Base-by-base conservation (phyloP, 805 yeast genomes). In the Starmerella etchellsii region DNA sequence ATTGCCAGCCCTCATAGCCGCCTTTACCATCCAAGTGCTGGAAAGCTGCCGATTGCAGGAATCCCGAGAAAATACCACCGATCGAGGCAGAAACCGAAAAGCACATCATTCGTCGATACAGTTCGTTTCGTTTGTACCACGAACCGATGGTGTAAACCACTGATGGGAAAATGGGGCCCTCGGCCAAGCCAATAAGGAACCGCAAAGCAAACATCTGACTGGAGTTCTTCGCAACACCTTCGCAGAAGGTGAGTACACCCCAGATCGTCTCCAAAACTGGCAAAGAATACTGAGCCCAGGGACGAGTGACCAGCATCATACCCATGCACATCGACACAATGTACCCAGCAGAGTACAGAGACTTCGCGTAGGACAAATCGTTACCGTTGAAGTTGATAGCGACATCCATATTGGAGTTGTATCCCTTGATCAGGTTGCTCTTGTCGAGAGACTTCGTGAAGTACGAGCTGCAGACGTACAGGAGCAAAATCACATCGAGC, bases 1-100 rank as follows among this genome's bases (percentile, higher is more conserved):
- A 77, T 56, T 75, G 68, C 83, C 83, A 77, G 65, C 44, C 76
- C 65, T 47, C 44, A 8, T 52, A 48, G 1, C 74, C 74, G 13
- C 59, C 61, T 31, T 51, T 58, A 22, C 69, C 69, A 41, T 60
- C 56, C 54, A 66, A 56, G 49, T 62, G 52, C 33, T 48, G 45
- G 50, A 61, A 64, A 3, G 68, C 69, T 1, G 69, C 71, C 10
- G 64, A 44, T 48, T 69, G 71, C 31, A 68, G 50, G 38, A 64
- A 67, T 5, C 71, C 70, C 8, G 67, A 60, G 44, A 65, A 64
- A 60, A 66, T 66, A 18, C 61, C 57, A 15, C 69, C 72, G 31
- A 67, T 50, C 30, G 60, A 55, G 4, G 66, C 53, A 8, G 67
- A 59, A 3, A 60, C 54, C n/a, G 66, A 62, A 43, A 66, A 66